Percentiles rank a stretch among this genome's conserved stretches.
These are phyloP conservation scores for Lipomyces spencermartinsiae DNA, from an alignment of 805 yeast species.

Conservation along the genomic window DNA sequence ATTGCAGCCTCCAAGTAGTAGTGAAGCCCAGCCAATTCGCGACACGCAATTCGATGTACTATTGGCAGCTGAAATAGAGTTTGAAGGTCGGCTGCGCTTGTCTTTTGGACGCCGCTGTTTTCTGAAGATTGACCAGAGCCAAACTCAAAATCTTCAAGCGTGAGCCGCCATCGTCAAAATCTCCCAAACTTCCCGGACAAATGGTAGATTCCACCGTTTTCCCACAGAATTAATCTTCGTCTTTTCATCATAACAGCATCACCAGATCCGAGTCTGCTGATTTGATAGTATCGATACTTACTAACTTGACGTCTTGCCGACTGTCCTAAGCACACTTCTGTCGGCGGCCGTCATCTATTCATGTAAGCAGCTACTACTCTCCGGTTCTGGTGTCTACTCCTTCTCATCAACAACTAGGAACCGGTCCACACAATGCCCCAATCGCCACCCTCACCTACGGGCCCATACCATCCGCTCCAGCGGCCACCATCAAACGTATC, in stretches of 20 bases:
- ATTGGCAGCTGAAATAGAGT: conserved; percentile 7
- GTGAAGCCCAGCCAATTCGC: no score
- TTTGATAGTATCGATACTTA: background rate
- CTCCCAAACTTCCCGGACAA: background rate
- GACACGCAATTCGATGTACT: no score
- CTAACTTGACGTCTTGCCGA: background rate
- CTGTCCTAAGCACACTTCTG: background rate
- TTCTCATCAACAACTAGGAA: background rate
- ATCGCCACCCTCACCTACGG: conserved; percentile 26
- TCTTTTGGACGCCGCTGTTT: background rate
- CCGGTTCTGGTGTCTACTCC: background rate
- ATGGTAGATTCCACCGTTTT: background rate
- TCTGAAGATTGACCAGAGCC: background rate
- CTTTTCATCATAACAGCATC: background rate
- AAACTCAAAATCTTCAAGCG: conserved; percentile 6
- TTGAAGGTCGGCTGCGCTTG: conserved; percentile 19
- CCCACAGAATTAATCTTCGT: background rate
- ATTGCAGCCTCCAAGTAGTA: no score
- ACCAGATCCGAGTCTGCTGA: background rate
- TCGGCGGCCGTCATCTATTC: background rate
- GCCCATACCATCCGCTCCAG: conserved; percentile 23
- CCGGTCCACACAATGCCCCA: conserved; percentile 18
- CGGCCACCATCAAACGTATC: conserved; percentile 11
- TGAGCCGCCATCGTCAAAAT: conserved; percentile 6
- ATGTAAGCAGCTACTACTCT: background rate